These are phyloP conservation scores for Anthostomella pinea DNA, from an alignment of 2,329 filamentous ascomycete species.

Conservation along the genomic window DNA sequence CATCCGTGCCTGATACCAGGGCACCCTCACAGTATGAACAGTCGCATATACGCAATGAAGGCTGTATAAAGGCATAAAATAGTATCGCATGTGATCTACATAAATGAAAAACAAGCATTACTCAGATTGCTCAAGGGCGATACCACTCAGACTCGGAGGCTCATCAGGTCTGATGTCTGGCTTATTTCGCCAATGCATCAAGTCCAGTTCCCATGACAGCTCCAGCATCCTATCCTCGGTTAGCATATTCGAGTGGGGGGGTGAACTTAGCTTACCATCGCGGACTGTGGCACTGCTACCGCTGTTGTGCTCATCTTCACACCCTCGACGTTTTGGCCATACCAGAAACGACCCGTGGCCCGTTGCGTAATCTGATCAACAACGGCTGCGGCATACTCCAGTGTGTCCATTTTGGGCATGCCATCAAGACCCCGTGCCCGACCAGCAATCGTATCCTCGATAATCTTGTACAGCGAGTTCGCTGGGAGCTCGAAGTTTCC, in stretches of 20 bases:
- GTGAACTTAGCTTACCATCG: conserved; percentile 14
- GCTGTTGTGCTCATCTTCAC: conserved; percentile 21
- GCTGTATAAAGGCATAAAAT: no score
- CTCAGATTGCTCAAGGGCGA: no score
- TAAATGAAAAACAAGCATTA: no score
- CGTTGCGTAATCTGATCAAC: conserved; percentile 17
- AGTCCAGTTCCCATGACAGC: conserved; percentile 22
- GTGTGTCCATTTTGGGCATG: conserved; percentile 21
- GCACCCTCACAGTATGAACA: no score
- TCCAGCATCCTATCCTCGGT: conserved; percentile 19
- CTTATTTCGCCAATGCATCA: conserved; percentile 19
- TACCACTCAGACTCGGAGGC: no score
- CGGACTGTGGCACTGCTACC: conserved; percentile 19
- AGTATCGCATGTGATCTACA: no score
- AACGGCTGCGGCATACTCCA: conserved; percentile 22
- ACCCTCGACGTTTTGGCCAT: conserved; percentile 16
- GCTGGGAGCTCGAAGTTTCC: conserved; percentile 22
- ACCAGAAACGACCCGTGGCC: conserved; percentile 22
- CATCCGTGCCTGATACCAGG: no score
- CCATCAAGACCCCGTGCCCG: conserved; percentile 23
- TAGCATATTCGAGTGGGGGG: conserved; percentile 4
- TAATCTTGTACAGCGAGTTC: conserved; percentile 23
- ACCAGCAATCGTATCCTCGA: conserved; percentile 17
- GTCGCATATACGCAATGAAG: no score
- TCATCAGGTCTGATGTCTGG: no score